Conservation (phyloP, 257 asterid species). For the Cruciata laevipes region DNA sequence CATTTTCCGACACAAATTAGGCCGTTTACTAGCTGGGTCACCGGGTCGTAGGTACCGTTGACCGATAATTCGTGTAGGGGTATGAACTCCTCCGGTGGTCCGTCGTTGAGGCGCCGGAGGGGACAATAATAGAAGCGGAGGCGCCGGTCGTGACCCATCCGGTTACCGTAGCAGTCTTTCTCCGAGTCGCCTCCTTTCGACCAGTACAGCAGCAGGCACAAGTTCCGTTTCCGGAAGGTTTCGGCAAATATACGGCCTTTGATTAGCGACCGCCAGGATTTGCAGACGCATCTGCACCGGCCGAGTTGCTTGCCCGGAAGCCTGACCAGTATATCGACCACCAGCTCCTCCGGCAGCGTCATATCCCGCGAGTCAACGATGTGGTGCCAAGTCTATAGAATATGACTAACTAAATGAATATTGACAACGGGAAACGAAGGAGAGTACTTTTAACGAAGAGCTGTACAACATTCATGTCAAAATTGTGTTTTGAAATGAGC, state of each 20-base stretch:
- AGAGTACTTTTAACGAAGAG: too few species aligned
- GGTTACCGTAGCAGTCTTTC: too few species aligned
- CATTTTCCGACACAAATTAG: background rate
- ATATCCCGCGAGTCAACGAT: background rate
- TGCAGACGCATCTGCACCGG: background rate
- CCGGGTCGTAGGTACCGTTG: background rate
- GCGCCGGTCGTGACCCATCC: background rate
- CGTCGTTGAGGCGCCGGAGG: background rate
- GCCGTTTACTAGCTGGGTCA: background rate
- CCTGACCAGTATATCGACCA: background rate
- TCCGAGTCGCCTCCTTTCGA: background rate
- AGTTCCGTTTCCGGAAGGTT: background rate
- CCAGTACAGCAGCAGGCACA: background rate
- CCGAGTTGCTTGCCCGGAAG: background rate
- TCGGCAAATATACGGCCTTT: background rate
- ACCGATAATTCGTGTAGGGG: background rate
- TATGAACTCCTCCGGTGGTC: background rate
- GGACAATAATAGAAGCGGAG: background rate
- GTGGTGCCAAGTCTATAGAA: too few species aligned
- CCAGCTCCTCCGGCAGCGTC: background rate
- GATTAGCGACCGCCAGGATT: background rate
- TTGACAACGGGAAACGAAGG: too few species aligned
- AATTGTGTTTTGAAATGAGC: too few species aligned
- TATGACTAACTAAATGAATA: too few species aligned
- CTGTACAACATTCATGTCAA: too few species aligned